Conservation (phyloP, 306 rosid species). For the Hippophae gyantsensis region DNA sequence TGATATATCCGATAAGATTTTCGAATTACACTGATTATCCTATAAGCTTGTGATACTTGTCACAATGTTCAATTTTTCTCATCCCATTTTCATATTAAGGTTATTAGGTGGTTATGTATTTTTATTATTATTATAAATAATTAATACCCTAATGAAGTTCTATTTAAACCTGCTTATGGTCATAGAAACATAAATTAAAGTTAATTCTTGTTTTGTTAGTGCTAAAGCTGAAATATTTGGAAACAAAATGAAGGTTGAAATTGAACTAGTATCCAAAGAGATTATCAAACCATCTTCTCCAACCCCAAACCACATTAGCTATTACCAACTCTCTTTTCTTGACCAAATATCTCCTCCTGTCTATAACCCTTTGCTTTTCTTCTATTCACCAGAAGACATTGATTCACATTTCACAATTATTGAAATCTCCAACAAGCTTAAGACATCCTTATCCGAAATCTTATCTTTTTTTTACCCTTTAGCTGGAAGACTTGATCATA, state of each 20-base stretch:
- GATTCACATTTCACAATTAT: neutral
- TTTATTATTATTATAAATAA: no score
- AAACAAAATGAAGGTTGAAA: neutral
- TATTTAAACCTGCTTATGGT: no score
- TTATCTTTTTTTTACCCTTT: conserved; percentile 28
- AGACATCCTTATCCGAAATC: conserved; percentile 15
- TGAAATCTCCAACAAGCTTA: conserved; percentile 17
- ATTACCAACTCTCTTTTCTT: conserved; percentile 41
- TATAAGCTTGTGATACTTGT: no score
- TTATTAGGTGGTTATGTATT: no score
- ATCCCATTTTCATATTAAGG: no score
- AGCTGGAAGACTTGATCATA: conserved; percentile 16
- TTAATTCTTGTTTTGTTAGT: no score
- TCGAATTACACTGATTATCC: no score
- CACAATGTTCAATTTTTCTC: no score
- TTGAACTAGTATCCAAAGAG: conserved; percentile 28
- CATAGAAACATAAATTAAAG: no score
- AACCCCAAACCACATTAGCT: conserved; percentile 28
- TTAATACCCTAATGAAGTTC: no score
- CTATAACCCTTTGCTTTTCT: conserved; percentile 25
- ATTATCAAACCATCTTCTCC: conserved; percentile 41
- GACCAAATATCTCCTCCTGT: conserved; percentile 38
- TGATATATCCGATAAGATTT: no score
- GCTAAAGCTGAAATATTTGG: no score
- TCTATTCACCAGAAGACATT: conserved; percentile 8